A percentile compares a stretch with the other conserved stretches of the same genome.
These are phyloP conservation scores for Hypoxylon perforatum DNA, from an alignment of 495 filamentous ascomycete species.

Conservation along the genomic window DNA sequence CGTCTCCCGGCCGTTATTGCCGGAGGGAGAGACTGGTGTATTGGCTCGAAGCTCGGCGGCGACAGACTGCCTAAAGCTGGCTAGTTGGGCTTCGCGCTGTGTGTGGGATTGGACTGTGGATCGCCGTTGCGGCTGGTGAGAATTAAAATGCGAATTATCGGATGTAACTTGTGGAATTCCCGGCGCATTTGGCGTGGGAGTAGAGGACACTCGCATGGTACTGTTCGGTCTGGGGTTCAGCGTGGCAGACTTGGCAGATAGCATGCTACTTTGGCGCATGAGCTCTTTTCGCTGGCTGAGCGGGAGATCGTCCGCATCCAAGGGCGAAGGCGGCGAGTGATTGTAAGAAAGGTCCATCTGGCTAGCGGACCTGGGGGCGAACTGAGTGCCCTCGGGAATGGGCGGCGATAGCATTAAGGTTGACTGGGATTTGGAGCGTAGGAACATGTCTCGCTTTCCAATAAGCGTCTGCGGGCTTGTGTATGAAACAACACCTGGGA, in stretches of 20 bases:
- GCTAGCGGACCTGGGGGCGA: constrained; percentile 43
- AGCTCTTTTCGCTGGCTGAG: constrained; percentile 74
- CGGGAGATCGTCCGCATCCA: constrained; percentile 73
- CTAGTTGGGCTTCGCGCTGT: constrained; percentile 70
- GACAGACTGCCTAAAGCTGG: constrained; percentile 79
- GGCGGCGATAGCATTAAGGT: constrained; percentile 42
- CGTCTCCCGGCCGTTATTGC: constrained; percentile 51
- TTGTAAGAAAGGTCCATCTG: constrained; percentile 49
- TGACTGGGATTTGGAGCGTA: constrained; percentile 62
- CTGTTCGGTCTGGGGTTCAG: constrained; percentile 28
- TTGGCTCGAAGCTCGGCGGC: constrained; percentile 67
- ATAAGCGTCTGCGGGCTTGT: constrained; percentile 65
- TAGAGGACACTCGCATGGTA: constrained; percentile 36
- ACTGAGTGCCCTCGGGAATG: constrained; percentile 33
- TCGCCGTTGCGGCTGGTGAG: constrained; percentile 66
- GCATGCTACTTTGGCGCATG: constrained; percentile 57
- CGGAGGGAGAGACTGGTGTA: constrained; percentile 53
- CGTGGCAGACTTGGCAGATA: constrained; percentile 30
- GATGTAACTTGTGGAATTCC: constrained; percentile 33
- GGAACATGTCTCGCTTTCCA: constrained; percentile 68
- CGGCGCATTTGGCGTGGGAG: constrained; percentile 14
- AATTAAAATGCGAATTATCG: constrained; percentile 58
- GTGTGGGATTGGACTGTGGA: constrained; percentile 51
- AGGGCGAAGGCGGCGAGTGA: constrained; percentile 36
- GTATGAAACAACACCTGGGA: constrained; percentile 51